phyloP scores from a whole-genome alignment of 2,329 filamentous ascomycete species.

The Colletotrichum spinosum region DNA sequence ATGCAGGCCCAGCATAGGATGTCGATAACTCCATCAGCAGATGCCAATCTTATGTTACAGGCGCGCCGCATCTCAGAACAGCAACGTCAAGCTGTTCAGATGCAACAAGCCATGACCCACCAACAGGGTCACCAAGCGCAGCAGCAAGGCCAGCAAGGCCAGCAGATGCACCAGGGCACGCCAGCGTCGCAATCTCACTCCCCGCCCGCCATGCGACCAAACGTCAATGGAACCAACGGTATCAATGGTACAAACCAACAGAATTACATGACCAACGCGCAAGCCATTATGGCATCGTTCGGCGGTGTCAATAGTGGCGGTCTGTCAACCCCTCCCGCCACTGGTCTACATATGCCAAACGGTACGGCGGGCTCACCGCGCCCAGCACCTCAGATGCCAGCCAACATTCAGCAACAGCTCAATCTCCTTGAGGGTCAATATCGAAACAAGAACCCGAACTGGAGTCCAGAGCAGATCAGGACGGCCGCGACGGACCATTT shows the following conservation, averaged over 20 bases:
- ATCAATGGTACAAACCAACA: constrained; percentile 62
- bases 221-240: constrained; percentile 44
- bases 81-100: constrained; percentile 65
- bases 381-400: constrained; percentile 56
- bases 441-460: constrained; percentile 61
- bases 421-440: constrained; percentile 64
- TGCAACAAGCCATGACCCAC: constrained; percentile 55
- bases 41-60: constrained; percentile 70
- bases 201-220: constrained; percentile 55
- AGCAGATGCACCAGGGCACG: constrained; percentile 50
- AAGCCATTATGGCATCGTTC: constrained; percentile 64
- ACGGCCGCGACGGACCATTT: constrained; percentile 64
- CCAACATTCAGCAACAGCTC: constrained; percentile 61
- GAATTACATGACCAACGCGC: constrained; percentile 63
- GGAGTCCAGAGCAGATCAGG: constrained; percentile 61
- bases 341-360: constrained; percentile 59
- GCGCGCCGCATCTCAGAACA: constrained; percentile 76
- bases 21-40: constrained; percentile 62
- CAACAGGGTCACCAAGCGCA: constrained; percentile 51
- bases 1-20: constrained; percentile 70
- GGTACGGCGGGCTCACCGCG: constrained; percentile 59
- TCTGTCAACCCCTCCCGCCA: constrained; percentile 57
- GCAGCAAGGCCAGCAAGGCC: constrained; percentile 52
- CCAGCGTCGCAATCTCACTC: constrained; percentile 49
- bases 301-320: constrained; percentile 56